These are phyloP conservation scores for Pleurotus eryngii DNA, from an alignment of 768 basidiomycete genomes.

Conservation along the genomic window DNA sequence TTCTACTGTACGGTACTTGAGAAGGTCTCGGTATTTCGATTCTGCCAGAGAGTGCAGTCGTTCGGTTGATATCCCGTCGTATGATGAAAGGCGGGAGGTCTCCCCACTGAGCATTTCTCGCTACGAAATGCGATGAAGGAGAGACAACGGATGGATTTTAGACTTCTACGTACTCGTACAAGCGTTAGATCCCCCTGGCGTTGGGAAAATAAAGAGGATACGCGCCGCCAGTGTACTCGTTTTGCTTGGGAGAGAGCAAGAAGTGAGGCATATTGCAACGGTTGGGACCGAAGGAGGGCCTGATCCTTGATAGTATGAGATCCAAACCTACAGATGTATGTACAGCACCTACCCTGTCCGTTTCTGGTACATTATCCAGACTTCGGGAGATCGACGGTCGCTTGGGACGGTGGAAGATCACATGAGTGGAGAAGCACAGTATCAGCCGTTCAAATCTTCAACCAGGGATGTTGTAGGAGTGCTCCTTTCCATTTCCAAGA, in stretches of 20 bases:
- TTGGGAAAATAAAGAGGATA: slow-evolving; percentile 30
- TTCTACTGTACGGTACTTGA: not conserved
- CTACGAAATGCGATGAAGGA: not conserved
- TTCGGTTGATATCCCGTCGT: slow-evolving; percentile 21
- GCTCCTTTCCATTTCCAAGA: not conserved
- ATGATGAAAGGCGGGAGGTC: slow-evolving; percentile 16
- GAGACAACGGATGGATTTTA: not conserved
- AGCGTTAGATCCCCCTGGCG: slow-evolving; percentile 28
- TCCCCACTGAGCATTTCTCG: slow-evolving; percentile 2
- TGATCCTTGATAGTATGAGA: slow-evolving; percentile 8
- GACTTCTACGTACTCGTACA: slow-evolving; percentile 21
- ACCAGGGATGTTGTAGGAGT: not conserved
- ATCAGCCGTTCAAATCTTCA: slow-evolving; percentile 50
- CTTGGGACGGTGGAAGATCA: slow-evolving; percentile 32
- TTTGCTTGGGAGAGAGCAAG: slow-evolving; percentile 27
- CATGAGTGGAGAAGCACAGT: slow-evolving; percentile 50
- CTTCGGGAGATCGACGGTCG: slow-evolving; percentile 6
- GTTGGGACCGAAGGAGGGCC: slow-evolving; percentile 28
- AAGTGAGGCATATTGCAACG: slow-evolving; percentile 29
- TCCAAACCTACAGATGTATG: not conserved
- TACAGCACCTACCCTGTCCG: slow-evolving; percentile 16
- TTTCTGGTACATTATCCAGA: slow-evolving; percentile 2
- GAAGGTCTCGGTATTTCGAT: slow-evolving; percentile 26
- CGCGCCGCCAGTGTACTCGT: slow-evolving; percentile 33
- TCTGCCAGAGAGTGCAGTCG: slow-evolving; percentile 27